Evolutionary conservation across 2,329 filamentous ascomycete species (phyloP), one percentile per base, ranked within the genome.

Genomic region (Paracoccidioides brasiliensis): DNA sequence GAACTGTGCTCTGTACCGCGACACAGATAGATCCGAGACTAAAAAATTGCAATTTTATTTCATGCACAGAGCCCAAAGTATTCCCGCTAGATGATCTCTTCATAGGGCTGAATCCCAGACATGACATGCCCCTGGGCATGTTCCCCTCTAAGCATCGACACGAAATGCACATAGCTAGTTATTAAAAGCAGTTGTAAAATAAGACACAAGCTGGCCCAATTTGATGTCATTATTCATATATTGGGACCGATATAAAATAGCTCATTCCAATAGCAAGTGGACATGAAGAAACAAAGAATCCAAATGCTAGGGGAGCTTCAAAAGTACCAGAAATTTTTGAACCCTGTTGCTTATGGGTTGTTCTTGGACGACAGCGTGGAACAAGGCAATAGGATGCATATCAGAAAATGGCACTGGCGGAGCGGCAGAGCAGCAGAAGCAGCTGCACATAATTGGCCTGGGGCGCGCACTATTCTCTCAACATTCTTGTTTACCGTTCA

Each of bases 21-120:
- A 76, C 0, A 77, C 78, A 5, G 66, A 66, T 40, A 80, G 69
- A 3, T 67, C 64, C 0, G 73, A 69, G 2, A 78, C 71, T n/a
- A 70, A 75, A 50, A 76, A 48, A 78, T 73, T 1, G 74, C 70
- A 37, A 80, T 76, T 52, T 73, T 70, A 30, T 73, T 72, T 28
- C 75, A 75, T 0, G 78, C 80, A 0, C 76, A 76, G 62, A 80
- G 80, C 8, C 76, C 74, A 63, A 74, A 80, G 63, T 80, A 80
- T n/a, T 74, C 40, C 74, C 73, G 62, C 76, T 73, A 41, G 63
- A 65, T n/a, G 63, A 61, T 57, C 73, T 71, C 4, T 68, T 67
- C 57, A 77, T 72, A 76, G 58, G 3, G 72, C 66, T 0, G 74
- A 74, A 56, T 76, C 75, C 57, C 76, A 73, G 15, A 55, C 37